Percentiles rank a stretch among this genome's conserved stretches.
These are phyloP conservation scores for Sphaerobolus stellatus DNA, from an alignment of 1,284 basidiomycete genomes.

Conservation along the genomic window DNA sequence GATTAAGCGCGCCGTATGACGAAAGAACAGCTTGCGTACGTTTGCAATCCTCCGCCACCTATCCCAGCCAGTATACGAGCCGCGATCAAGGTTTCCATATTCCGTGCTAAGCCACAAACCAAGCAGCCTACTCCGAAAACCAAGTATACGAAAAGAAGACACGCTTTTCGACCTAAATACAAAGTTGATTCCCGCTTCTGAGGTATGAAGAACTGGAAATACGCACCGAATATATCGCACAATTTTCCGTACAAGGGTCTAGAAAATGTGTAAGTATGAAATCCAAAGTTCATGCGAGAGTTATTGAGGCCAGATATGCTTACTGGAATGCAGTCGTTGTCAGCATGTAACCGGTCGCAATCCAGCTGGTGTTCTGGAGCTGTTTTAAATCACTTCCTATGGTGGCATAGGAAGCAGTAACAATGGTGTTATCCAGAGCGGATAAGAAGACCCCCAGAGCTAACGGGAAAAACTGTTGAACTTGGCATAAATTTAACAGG, in stretches of 20 bases:
- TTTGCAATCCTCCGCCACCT: constrained; percentile 65
- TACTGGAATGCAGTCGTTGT: constrained; percentile 62
- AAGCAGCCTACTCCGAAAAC: constrained; percentile 56
- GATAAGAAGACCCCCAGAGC: constrained; percentile 56
- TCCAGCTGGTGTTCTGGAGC: constrained; percentile 65
- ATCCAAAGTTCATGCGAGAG: background rate
- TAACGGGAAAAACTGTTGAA: constrained; percentile 60
- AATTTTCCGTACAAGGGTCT: constrained; percentile 65
- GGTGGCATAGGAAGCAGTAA: constrained; percentile 57
- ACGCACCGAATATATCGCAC: constrained; percentile 61
- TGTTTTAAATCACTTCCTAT: constrained; percentile 64
- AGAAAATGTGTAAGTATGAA: background rate
- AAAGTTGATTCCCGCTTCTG: background rate
- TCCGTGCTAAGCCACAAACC: constrained; percentile 52
- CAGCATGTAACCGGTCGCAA: constrained; percentile 62
- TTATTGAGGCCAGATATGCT: constrained; percentile 25
- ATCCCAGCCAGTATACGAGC: constrained; percentile 58
- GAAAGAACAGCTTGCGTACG: constrained; percentile 38
- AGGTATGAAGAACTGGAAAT: background rate
- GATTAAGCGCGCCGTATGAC: background rate
- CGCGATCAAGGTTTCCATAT: constrained; percentile 55
- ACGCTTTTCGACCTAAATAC: constrained; percentile 44
- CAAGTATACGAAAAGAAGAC: constrained; percentile 54
- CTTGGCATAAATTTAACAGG: no score
- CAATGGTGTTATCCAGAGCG: constrained; percentile 60